These are phyloP conservation scores for Digitaria exilis DNA, from an alignment of 202 grass and related monocot genomes.

Conservation along the genomic window DNA sequence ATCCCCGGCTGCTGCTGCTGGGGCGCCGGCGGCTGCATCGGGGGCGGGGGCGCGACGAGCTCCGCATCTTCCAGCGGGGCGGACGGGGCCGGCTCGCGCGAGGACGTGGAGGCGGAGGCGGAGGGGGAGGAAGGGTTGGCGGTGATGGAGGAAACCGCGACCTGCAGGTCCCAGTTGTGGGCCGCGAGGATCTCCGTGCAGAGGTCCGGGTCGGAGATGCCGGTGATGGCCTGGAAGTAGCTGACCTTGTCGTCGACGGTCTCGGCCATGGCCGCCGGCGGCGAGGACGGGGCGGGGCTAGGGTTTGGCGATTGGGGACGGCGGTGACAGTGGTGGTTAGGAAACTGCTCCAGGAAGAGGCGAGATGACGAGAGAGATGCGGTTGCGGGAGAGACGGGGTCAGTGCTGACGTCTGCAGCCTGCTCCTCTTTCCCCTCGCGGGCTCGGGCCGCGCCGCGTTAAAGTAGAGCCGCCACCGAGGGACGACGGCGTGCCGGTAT, in stretches of 20 bases:
- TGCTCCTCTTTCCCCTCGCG: slow-evolving; percentile 4
- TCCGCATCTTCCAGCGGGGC: slow-evolving; percentile 35
- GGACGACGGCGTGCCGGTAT: too few species aligned
- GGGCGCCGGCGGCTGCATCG: neutral
- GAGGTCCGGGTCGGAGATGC: slow-evolving; percentile 81
- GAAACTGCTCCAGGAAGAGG: slow-evolving; percentile 29
- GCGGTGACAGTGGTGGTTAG: slow-evolving; percentile 20
- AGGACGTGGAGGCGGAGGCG: slow-evolving; percentile 21
- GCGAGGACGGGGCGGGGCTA: slow-evolving; percentile 20
- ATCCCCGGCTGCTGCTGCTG: slow-evolving; percentile 63
- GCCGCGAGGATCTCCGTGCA: slow-evolving; percentile 92
- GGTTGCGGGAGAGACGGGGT: slow-evolving; percentile 37
- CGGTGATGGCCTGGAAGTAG: slow-evolving; percentile 94
- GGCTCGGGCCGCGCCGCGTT: too few species aligned
- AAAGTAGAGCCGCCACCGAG: neutral
- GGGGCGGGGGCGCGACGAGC: slow-evolving; percentile 22
- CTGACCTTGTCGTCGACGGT: slow-evolving; percentile 77
- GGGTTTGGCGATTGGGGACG: slow-evolving; percentile 54
- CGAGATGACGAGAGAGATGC: slow-evolving; percentile 27
- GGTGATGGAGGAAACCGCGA: slow-evolving; percentile 80
- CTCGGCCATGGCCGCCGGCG: slow-evolving; percentile 70
- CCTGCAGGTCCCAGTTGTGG: slow-evolving; percentile 96
- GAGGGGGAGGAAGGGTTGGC: slow-evolving; percentile 36
- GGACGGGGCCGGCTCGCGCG: slow-evolving; percentile 12
- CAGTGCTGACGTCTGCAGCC: slow-evolving; percentile 42